Base-by-base conservation (phyloP, 805 yeast species). In the Wickerhamomyces strasburgensis region DNA sequence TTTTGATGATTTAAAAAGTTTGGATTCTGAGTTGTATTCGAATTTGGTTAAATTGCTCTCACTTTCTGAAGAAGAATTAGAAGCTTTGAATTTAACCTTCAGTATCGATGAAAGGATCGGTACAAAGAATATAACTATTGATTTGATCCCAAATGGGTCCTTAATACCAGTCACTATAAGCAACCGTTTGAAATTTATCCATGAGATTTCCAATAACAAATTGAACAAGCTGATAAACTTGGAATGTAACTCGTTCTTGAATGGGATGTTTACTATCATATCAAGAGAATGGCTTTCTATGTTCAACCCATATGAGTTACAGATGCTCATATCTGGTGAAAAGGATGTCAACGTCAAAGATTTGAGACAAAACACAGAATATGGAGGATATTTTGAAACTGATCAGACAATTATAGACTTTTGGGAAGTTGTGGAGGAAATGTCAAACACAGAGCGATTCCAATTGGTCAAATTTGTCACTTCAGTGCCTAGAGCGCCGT, bases 401-500 rank as follows among this genome's bases (percentile, higher is more conserved):
- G 85, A 80, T 52, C 41, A 54, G n/a, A 86, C 95, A 0, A 65
- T 90, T 3, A 41, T 40, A 14, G 63, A 74, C 40, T 75, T 93
- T 46, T 88, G 96, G 89, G 78, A 79, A 40, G 78, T 87, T 5
- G 66, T 93, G 5, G 65, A 65, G 4, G 95, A 85, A 42, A 73
- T 87, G 70, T 56, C 68, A 2, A 64, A 72, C 3, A 71, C 69
- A n/a, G 85, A 87, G 38, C 68, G 77, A 43, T 67, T 76, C 15
- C 72, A 74, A 34, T 72, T 93, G 38, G 61, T 93, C 19, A 85
- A 85, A 55, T 93, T 90, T 64, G 96, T 86, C 19, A 93, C 98
- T 0, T 84, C 96, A 0, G 95, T 87, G 2, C 81, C 96, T 1
- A 72, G 89, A 42, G 96, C 95, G 0, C 98, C 98, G 1, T 65